Evolutionary conservation across 2,329 filamentous ascomycete species (phyloP), one percentile per base, ranked within the genome.

Genomic region (Tolypocladium inflatum): DNA sequence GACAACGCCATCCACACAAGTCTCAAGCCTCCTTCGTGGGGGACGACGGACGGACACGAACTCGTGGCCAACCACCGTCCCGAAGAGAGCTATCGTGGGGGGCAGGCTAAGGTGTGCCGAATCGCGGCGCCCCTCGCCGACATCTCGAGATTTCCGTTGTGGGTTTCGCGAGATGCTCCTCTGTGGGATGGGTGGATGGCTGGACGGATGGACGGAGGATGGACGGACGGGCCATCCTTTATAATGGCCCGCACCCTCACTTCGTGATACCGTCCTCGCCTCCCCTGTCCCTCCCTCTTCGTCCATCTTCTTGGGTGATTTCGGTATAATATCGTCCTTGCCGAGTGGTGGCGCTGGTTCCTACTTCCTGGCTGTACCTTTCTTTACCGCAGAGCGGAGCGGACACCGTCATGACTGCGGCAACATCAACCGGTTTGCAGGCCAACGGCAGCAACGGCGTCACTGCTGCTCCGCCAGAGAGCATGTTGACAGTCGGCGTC

Each of bases 401-500:
- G 23, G 23, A 42, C 55, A 21, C 21, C 35, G 53, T 33, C 37
- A 63, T 62, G 60, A 59, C 58, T n/a, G 59, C 60, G 39, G 55
- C 60, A 55, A 54, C 57, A 38, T 55, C 57, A n/a, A 15, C 57
- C 10, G 51, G n/a, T 4, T 17, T 5, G 51, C 51, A 53, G 51
- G 15, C 51, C 33, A 38, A 53, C 19, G 43, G 37, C 30, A 37
- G 43, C 54, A 59, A 57, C 51, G 58, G 48, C 13, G 38, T 54
- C 17, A 38, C 30, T 33, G 41, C 55, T 50, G 35, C 13, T 21
- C 41, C 45, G 42, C 33, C 30, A 11, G 41, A 37, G 33, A 13
- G 50, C 55, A 10, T 13, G 17, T 48, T 67, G 48, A 38, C 45
- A 6, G 58, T 62, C 13, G 83, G 83, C 55, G 73, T 86, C 60